Conservation (phyloP, 257 asterid species). For the Verbena officinalis region DNA sequence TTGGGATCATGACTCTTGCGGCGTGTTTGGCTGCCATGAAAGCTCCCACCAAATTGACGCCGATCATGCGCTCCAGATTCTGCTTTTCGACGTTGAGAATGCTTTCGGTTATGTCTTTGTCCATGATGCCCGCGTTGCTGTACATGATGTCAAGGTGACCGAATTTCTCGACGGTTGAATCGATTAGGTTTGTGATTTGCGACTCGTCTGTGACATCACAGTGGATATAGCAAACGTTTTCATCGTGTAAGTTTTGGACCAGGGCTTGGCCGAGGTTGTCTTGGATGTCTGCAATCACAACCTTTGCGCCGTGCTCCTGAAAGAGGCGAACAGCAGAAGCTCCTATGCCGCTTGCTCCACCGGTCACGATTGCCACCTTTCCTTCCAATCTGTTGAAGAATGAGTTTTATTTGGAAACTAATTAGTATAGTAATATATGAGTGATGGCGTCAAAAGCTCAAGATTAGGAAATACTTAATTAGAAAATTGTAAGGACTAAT, state of each 20-base stretch:
- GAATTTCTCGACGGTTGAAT: slow-evolving; percentile 34
- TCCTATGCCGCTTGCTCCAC: slow-evolving; percentile 60
- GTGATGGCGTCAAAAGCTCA: too few species aligned
- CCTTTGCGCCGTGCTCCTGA: slow-evolving; percentile 46
- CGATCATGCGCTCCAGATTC: slow-evolving; percentile 28
- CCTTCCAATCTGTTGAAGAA: slow-evolving; percentile 38
- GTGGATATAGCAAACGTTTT: slow-evolving; percentile 34
- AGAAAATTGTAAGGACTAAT: too few species aligned
- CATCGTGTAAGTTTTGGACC: slow-evolving; percentile 26
- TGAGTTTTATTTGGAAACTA: too few species aligned
- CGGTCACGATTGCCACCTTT: slow-evolving; percentile 48
- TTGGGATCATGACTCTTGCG: slow-evolving; percentile 48
- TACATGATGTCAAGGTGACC: slow-evolving; percentile 57
- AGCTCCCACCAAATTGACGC: slow-evolving; percentile 41
- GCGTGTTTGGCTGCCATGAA: slow-evolving; percentile 60
- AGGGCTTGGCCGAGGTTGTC: slow-evolving; percentile 44
- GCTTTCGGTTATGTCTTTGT: neutral
- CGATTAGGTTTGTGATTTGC: slow-evolving; percentile 33
- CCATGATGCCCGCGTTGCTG: slow-evolving; percentile 52
- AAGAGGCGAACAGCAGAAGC: slow-evolving; percentile 42
- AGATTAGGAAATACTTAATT: too few species aligned
- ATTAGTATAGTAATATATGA: too few species aligned
- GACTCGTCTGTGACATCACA: slow-evolving; percentile 53
- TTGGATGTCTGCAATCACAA: slow-evolving; percentile 57
- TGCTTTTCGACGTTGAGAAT: slow-evolving; percentile 26